These are phyloP conservation scores for Hirsutella thompsonii DNA, from an alignment of 2,329 filamentous ascomycete genomes.

Conservation along the genomic window DNA sequence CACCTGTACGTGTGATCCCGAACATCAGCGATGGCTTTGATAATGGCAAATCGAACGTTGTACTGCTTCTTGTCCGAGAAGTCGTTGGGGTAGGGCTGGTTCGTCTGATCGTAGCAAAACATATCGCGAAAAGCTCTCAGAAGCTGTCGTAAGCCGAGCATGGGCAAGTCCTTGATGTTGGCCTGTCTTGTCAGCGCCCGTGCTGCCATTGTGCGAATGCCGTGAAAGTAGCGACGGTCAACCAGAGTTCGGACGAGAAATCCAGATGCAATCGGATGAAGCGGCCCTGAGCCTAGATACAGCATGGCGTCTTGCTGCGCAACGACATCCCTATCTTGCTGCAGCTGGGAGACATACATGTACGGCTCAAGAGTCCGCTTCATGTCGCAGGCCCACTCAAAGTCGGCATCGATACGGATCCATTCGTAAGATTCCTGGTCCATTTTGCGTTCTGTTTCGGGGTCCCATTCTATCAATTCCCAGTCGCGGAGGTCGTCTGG, in stretches of 20 bases:
- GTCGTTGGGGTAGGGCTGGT: conserved; percentile 78
- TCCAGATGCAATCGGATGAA: conserved; percentile 74
- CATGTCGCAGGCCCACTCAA: conserved; percentile 91
- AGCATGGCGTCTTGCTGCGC: conserved; percentile 71
- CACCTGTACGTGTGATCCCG: conserved; percentile 63
- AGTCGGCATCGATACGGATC: conserved; percentile 96
- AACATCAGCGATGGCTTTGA: conserved; percentile 66
- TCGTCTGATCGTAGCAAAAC: conserved; percentile 69
- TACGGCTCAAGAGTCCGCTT: conserved; percentile 75
- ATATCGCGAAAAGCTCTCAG: conserved; percentile 77
- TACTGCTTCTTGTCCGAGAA: conserved; percentile 82
- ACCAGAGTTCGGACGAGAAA: conserved; percentile 82
- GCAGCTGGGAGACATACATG: conserved; percentile 95
- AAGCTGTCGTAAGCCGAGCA: conserved; percentile 73
- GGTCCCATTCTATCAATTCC: conserved; percentile 79
- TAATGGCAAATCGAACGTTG: conserved; percentile 71
- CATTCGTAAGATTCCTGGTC: conserved; percentile 95
- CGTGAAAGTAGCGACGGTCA: conserved; percentile 86
- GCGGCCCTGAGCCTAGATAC: conserved; percentile 52
- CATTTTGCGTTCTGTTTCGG: conserved; percentile 82
- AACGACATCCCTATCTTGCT: conserved; percentile 92
- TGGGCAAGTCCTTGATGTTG: conserved; percentile 48
- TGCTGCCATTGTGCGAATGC: conserved; percentile 78
- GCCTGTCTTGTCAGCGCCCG: conserved; percentile 67
- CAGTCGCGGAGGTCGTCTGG: conserved; percentile 74